Percentiles rank a stretch among this genome's conserved stretches.
These are phyloP conservation scores for Nakaseomyces sp. DNA, from an alignment of 1,139 yeast species.

Conservation along the genomic window DNA sequence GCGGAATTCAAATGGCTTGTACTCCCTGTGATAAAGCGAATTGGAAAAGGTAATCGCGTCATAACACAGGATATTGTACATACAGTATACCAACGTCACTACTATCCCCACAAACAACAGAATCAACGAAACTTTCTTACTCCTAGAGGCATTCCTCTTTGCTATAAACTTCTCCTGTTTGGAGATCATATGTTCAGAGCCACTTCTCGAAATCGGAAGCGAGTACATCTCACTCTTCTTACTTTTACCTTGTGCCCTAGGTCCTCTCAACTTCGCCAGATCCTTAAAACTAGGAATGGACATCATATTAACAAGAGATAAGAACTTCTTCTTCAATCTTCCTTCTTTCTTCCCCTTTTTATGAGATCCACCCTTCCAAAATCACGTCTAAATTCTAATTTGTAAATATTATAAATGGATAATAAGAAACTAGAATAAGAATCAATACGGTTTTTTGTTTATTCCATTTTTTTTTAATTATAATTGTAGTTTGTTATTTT, in stretches of 20 bases:
- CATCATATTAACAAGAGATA: no score
- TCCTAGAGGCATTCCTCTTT: neutral
- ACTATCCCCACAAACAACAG: neutral
- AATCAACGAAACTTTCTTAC: neutral
- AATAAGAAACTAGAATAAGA: no score
- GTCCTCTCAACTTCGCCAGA: constrained; percentile 2
- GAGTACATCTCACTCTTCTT: neutral
- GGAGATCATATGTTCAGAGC: neutral
- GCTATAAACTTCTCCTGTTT: constrained; percentile 4
- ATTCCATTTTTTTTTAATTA: no score
- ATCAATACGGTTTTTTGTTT: no score
- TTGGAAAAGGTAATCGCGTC: neutral
- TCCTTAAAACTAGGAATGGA: constrained; percentile 2
- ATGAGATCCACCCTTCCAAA: no score
- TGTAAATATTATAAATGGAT: no score
- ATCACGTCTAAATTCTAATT: no score
- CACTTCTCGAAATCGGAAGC: neutral
- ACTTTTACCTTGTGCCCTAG: neutral
- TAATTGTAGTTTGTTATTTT: no score
- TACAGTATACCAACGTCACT: neutral
- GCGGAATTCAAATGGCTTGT: constrained; percentile 14
- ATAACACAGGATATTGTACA: constrained; percentile 1
- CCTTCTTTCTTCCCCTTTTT: no score
- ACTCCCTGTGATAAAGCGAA: constrained; percentile 7
- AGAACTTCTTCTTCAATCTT: no score